Conservation (phyloP, 805 yeast genomes). For the Candida maesae region DNA sequence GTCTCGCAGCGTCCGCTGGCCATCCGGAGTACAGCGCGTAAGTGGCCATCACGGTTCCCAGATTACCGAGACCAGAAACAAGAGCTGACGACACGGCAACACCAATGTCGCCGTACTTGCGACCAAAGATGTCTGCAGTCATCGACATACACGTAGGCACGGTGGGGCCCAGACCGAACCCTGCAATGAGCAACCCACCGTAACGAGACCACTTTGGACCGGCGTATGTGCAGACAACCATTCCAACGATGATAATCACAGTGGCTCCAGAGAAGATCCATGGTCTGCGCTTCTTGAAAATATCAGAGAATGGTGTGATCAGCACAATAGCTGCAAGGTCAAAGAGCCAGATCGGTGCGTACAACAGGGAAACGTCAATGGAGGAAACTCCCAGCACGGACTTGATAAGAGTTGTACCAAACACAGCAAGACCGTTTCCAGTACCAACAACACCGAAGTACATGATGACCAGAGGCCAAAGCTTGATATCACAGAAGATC, state of each 20-base stretch:
- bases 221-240: conserved; percentile 75
- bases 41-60: conserved; percentile 82
- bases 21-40: conserved; percentile 85
- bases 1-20: conserved; percentile 68
- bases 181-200: conserved; percentile 77
- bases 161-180: conserved; percentile 87
- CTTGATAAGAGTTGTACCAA: conserved; percentile 73
- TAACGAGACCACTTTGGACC: conserved; percentile 69
- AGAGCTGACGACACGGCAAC: conserved; percentile 79
- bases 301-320: conserved; percentile 79
- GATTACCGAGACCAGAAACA: conserved; percentile 81
- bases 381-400: conserved; percentile 57
- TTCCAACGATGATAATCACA: conserved; percentile 66
- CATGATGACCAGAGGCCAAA: conserved; percentile 83
- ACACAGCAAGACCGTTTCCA: conserved; percentile 83
- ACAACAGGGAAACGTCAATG: conserved; percentile 67
- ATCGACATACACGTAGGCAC: conserved; percentile 86
- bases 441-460: conserved; percentile 91
- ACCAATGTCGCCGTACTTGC: conserved; percentile 78
- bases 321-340: conserved; percentile 72
- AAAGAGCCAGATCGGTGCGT: conserved; percentile 90
- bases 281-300: conserved; percentile 54
- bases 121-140: conserved; percentile 70
- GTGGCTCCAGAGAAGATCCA: conserved; percentile 60
- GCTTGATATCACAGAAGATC: conserved; percentile 57